These are phyloP conservation scores for Eucalyptus pauciflora DNA, from an alignment of 345 rosid species.

Conservation along the genomic window DNA sequence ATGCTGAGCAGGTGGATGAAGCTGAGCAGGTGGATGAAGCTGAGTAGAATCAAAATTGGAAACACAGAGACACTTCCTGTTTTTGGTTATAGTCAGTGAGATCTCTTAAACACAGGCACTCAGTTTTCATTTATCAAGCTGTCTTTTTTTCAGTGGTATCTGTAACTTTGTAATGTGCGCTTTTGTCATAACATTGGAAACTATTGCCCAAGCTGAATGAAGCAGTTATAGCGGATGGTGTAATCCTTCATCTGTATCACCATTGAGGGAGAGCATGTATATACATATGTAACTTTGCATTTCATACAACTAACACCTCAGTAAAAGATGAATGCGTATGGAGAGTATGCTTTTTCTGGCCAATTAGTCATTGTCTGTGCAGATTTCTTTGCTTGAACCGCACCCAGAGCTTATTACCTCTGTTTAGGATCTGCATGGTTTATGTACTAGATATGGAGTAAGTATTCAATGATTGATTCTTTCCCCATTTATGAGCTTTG, in stretches of 20 bases:
- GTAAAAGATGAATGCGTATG: not conserved
- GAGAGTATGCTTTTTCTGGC: not conserved
- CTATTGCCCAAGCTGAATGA: not conserved
- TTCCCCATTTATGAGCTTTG: not conserved
- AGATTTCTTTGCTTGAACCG: not conserved
- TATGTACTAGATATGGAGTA: not conserved
- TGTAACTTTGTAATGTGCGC: not conserved
- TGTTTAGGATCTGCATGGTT: not conserved
- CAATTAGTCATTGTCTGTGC: not conserved
- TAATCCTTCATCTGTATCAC: not conserved
- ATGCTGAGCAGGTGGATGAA: slow-evolving; percentile 14
- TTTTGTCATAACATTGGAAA: not conserved
- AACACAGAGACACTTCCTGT: not conserved
- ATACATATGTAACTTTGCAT: not conserved
- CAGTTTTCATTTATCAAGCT: not conserved
- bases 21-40: too few species aligned
- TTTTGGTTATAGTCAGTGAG: slow-evolving; percentile 4
- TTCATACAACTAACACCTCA: not conserved
- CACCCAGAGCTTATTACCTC: not conserved
- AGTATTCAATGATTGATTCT: not conserved
- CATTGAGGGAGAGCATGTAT: not conserved
- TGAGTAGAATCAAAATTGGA: slow-evolving; percentile 7
- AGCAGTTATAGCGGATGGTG: not conserved
- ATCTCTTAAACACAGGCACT: not conserved
- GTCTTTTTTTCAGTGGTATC: not conserved